Evolutionary conservation across 2,329 filamentous ascomycete species (phyloP).

Genomic region (Alternaria metachromatica): DNA sequence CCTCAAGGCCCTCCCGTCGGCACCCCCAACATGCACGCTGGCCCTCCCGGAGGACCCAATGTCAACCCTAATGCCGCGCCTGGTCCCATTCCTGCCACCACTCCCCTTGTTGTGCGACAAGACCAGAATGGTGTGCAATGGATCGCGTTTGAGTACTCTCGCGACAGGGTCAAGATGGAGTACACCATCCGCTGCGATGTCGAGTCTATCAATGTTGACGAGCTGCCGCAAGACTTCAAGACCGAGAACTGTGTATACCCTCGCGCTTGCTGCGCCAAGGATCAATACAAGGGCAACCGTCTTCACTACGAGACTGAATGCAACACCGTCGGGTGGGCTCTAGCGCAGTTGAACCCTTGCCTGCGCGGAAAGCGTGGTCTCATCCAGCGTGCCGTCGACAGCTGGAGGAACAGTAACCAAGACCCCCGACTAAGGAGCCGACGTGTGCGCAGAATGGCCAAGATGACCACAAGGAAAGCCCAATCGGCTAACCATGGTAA

Average conservation of each 20-base stretch:
- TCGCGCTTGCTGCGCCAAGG: conserved; percentile 90
- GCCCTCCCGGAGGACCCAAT: conserved; percentile 53
- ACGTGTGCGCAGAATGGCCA: conserved; percentile 92
- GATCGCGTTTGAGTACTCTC: conserved; percentile 98
- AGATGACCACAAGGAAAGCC: conserved; percentile 87
- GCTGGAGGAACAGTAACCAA: conserved; percentile 99
- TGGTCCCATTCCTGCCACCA: conserved; percentile 95
- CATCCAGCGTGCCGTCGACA: conserved; percentile 96
- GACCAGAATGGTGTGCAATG: conserved; percentile 97
- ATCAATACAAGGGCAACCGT: conserved; percentile 94
- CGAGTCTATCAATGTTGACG: conserved; percentile 92
- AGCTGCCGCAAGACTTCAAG: conserved; percentile 87
- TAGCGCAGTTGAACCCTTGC: conserved; percentile 90
- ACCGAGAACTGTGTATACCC: conserved; percentile 98
- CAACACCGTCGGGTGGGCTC: conserved; percentile 99
- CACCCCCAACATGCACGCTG: conserved; percentile 50
- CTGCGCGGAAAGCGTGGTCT: conserved; percentile 91
- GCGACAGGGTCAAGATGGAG: conserved; percentile 98
- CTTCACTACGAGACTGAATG: conserved; percentile 98
- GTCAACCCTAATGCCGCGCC: conserved; percentile 91
- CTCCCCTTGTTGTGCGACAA: conserved; percentile 89
- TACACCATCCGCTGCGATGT: conserved; percentile 99
- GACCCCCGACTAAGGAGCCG: conserved; percentile 89
- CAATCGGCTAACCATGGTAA: conserved; percentile 64
- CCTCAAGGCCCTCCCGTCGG: conserved; percentile 51